Evolutionary conservation across 148 eudicot species (phyloP), one percentile per base, ranked within the genome.

Genomic region (Vaccinium macrocarpon): DNA sequence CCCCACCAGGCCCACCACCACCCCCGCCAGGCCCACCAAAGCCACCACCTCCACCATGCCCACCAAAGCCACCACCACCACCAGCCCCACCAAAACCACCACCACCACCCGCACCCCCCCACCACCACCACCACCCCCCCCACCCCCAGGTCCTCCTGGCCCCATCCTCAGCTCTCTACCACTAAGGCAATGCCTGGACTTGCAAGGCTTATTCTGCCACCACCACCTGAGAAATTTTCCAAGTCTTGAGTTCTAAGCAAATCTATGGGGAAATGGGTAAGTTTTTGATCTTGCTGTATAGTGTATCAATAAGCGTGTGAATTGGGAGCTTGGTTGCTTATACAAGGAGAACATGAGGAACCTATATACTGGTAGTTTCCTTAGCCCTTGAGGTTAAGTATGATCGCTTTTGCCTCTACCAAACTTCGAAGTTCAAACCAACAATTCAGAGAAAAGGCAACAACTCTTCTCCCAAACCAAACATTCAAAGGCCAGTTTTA

Each of bases 11-110:
- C 0, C 55, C 55, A 13, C 61, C 61, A 2, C 64, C 66, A 7
- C 66, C 66, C 6, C 81, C 81, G 6, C 71, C 82, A 16, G 71
- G 82, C 19, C 85, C 53, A 12, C 85, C 85, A 1, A 27, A 56
- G 0, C 85, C 85, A 0, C 76, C 76, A 2, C 66, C 51, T 1
- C 49, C 51, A 6, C 62, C 62, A 15, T 46, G 29, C 10, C 81
- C 81, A 52, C 85, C 83, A 70, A 70, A 82, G 50, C 85, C 88
- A 23, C 76, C 76, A 1, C 85, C 85, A 12, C 72, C 72, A 4
- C 87, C 87, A 16, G 61, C 49, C 15, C 83, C 83, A 23, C 87
- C 87, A 1, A 61, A 77, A 18, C 87, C 87, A 25, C 88, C 64
- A 0, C 82, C 68, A 25, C 83, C 86, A 2, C 78, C 82, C 4